Evolutionary conservation across 148 eudicot species (phyloP), one percentile per base, ranked within the genome.

Genomic region (Arctostaphylos glauca): DNA sequence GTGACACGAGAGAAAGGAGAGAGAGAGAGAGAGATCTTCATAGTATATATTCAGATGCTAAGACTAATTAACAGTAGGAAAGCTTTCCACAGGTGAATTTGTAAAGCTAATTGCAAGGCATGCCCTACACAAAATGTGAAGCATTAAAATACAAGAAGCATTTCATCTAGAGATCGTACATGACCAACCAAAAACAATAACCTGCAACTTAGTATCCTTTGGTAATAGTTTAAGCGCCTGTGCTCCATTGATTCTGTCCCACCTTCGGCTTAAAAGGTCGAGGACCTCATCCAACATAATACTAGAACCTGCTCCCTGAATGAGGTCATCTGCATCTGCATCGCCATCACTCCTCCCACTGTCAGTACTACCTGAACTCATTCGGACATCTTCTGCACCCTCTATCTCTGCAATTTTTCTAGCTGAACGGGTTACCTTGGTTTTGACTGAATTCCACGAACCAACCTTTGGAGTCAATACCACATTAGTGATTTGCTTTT

Each of bases 271-370:
- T 89, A 97, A 88, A 85, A 97, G 85, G 89, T 94, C 88, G 89
- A 94, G 96, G 68, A 97, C 99, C 90, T 91, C 97, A 81, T 97
- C 99, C 82, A 93, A 92, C 99, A 94, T 97, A 83, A 93, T 97
- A 74, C 83, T 84, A 72, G 96, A 88, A 82, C 87, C 87, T 83
- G 84, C 96, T 89, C 92, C 98, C 56, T 87, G 90, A 71, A 53
- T 86, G 71, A 60, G 84, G 80, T 93, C 99, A 75, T 93, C 99
- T 68, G 86, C 97, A 66, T 93, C 99, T 56, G 87, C 92, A 87
- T 97, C 99, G 73, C 95, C 97, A 82, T 97, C 99, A 89, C 99
- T 97, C 86, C 88, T 97, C 64, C 96, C 97, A 88, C 97, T 97
- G 73, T 97, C 99, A 9, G 98, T 92, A 86, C 91, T 86, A 81